Evolutionary conservation across 2,329 filamentous ascomycete genomes (phyloP), one percentile per base, ranked within the genome.

Genomic region (Capronia epimyces): DNA sequence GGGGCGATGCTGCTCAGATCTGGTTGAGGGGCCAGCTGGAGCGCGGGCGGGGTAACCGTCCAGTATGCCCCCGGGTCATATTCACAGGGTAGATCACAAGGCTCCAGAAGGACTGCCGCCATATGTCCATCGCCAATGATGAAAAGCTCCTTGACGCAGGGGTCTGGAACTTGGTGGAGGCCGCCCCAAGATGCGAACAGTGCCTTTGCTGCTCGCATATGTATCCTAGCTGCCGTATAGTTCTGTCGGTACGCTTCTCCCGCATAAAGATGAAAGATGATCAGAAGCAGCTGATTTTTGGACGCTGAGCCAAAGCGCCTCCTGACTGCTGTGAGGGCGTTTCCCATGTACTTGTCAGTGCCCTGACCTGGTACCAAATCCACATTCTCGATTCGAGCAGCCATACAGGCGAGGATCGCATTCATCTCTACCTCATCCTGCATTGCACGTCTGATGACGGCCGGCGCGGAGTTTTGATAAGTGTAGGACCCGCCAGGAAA

Each of bases 361-460:
- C 49, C 50, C 44, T 59, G 55, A 16, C 49, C 49, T 7, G 54
- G 52, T 9, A 53, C 32, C 12, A 34, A 10, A 31, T 59, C 57
- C 24, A 59, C 57, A 34, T 57, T 55, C 37, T 59, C 52, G 6
- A 52, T 45, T 42, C 57, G 41, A n/a, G 57, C 49, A 10, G 57
- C 52, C 57, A 59, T 59, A 49, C 54, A 55, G 21, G 57, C 57
- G 20, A 59, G 43, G 44, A 59, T 56, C 4, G 57, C 57, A 37
- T 57, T 57, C 57, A 59, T 59, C 37, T 59, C 57, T 6, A 59
- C 54, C 32, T 59, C 57, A 21, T 50, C 57, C 31, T 56, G 52
- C 54, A 57, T 57, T 29, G 55, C 55, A 7, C 55, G 49, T 40
- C 42, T 45, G 10, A 57, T 44, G n/a, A 55, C 49, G 16, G 49